These are phyloP conservation scores for Canariomyces notabilis DNA, from an alignment of 2,329 filamentous ascomycete species.

Conservation along the genomic window DNA sequence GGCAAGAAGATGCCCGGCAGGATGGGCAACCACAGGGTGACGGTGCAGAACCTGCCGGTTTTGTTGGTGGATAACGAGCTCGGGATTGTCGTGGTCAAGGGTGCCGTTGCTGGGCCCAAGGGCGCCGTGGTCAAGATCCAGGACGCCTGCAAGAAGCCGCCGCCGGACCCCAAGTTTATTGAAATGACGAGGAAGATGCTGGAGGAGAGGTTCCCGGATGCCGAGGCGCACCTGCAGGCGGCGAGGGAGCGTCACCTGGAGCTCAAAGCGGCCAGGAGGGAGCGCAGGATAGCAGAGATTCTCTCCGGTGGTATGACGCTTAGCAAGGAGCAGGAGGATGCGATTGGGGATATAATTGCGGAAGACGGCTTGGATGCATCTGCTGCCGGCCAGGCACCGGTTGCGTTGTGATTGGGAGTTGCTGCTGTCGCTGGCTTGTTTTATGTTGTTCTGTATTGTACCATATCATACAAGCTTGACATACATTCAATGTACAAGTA, in stretches of 20 bases:
- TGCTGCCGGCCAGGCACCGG: slow-evolving; percentile 13
- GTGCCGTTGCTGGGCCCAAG: slow-evolving; percentile 82
- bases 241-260: slow-evolving; percentile 49
- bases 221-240: slow-evolving; percentile 41
- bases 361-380: slow-evolving; percentile 14
- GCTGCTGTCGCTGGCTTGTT: slow-evolving; percentile 17
- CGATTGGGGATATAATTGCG: slow-evolving; percentile 15
- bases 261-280: slow-evolving; percentile 47
- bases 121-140: slow-evolving; percentile 78
- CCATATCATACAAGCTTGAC: slow-evolving; percentile 17
- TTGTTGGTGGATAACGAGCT: slow-evolving; percentile 82
- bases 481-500: slow-evolving; percentile 15
- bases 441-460: slow-evolving; percentile 16
- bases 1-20: slow-evolving; percentile 97
- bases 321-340: slow-evolving; percentile 15
- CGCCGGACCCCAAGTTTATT: slow-evolving; percentile 46
- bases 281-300: slow-evolving; percentile 36
- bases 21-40: slow-evolving; percentile 87
- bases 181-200: slow-evolving; percentile 41
- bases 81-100: slow-evolving; percentile 83
- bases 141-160: slow-evolving; percentile 81
- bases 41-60: slow-evolving; percentile 85
- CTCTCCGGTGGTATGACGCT: slow-evolving; percentile 23
- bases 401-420: slow-evolving; percentile 4
- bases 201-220: slow-evolving; percentile 43